Conservation (phyloP, 2,329 filamentous ascomycete species). For the Thermothelomyces thermophilus region DNA sequence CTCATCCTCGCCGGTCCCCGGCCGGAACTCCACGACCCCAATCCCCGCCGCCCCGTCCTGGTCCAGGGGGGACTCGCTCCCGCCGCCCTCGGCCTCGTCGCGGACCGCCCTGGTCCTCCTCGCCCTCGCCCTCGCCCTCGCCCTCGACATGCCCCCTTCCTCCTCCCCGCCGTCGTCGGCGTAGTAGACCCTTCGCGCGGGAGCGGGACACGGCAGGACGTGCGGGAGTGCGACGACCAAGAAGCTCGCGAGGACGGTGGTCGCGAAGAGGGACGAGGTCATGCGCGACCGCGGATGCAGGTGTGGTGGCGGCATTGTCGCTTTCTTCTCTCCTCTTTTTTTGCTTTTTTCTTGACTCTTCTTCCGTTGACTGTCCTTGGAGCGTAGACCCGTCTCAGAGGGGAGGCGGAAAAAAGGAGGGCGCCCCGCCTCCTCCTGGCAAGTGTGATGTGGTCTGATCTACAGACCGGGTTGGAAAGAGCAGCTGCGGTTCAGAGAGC, state of each 20-base stretch:
- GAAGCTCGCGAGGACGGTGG: constrained; percentile 84
- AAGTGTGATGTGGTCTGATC: too few relatives aligned
- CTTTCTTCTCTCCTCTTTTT: not conserved
- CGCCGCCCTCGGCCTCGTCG: not conserved
- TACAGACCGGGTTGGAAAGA: too few relatives aligned
- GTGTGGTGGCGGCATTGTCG: constrained; percentile 75
- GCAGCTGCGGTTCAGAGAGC: too few relatives aligned
- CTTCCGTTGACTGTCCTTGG: too few relatives aligned
- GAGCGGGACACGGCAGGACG: constrained; percentile 82
- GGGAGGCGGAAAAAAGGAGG: too few relatives aligned
- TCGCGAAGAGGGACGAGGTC: constrained; percentile 90
- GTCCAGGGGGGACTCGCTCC: constrained; percentile 21
- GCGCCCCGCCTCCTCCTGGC: too few relatives aligned
- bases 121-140: constrained; percentile 2
- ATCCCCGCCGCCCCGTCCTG: not conserved
- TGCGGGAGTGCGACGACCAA: constrained; percentile 89
- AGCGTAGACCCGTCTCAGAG: too few relatives aligned
- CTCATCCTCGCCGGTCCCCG: constrained; percentile 7
- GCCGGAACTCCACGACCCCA: constrained; percentile 7
- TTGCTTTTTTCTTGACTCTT: not conserved
- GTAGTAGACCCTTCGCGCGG: constrained; percentile 63
- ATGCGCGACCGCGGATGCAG: constrained; percentile 90
- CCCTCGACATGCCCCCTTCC: constrained; percentile 34
- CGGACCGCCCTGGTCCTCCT: constrained; percentile 16
- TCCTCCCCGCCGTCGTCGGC: constrained; percentile 69